Evolutionary conservation across 2,329 filamentous ascomycete genomes (phyloP).

Genomic region (Penicillium sumatraense): DNA sequence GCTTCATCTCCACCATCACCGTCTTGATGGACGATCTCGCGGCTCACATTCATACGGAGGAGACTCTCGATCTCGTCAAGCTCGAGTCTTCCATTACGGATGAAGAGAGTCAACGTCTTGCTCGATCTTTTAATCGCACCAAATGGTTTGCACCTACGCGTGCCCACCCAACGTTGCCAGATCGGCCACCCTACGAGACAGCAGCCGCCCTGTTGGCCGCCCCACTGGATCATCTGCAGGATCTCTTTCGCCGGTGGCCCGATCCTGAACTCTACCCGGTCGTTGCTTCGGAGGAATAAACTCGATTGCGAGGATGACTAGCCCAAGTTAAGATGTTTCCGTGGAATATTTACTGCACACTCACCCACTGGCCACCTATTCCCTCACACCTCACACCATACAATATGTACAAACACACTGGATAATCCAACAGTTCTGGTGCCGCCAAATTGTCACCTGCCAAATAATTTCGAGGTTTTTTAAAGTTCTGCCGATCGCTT

Average conservation of each 20-base stretch:
- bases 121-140: conserved; percentile 54
- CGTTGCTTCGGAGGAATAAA: background rate
- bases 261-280: conserved; percentile 18
- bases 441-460: background rate
- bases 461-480: background rate
- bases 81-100: conserved; percentile 51
- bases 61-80: conserved; percentile 53
- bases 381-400: no score
- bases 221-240: conserved; percentile 60
- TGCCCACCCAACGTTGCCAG: conserved; percentile 56
- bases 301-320: background rate
- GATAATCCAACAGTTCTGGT: no score
- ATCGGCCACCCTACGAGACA: conserved; percentile 62
- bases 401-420: background rate
- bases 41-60: conserved; percentile 57
- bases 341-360: background rate
- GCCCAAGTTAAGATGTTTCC: background rate
- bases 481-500: background rate
- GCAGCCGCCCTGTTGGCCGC: conserved; percentile 59
- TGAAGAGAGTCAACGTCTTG: conserved; percentile 43
- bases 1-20: conserved; percentile 52
- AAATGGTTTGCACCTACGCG: conserved; percentile 60
- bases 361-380: no score
- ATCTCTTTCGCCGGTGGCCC: conserved; percentile 62
- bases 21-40: conserved; percentile 50